These are phyloP conservation scores for Chlamydomonas applanata DNA, from an alignment of 139 green algal species.

Conservation along the genomic window DNA sequence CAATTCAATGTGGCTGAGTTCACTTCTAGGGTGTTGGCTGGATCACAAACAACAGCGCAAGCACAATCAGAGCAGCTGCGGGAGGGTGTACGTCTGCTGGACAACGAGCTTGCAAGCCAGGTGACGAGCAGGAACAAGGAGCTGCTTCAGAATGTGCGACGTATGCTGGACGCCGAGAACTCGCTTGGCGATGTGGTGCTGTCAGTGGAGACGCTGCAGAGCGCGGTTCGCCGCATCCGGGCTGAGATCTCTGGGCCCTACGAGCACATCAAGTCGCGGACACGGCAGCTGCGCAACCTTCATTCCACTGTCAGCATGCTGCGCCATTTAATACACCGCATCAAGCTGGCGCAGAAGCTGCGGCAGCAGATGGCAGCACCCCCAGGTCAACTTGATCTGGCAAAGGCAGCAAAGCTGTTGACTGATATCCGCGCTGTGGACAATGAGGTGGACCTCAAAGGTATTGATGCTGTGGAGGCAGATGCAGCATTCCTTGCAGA, in stretches of 20 bases:
- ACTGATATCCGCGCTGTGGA: slow-evolving; percentile 61
- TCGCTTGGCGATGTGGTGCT: slow-evolving; percentile 58
- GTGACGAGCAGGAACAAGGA: slow-evolving; percentile 54
- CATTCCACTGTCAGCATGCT: slow-evolving; percentile 65
- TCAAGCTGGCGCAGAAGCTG: slow-evolving; percentile 61
- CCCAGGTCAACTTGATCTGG: slow-evolving; percentile 61
- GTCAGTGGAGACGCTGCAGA: slow-evolving; percentile 64
- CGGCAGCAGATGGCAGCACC: slow-evolving; percentile 35
- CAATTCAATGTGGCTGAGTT: slow-evolving; percentile 74
- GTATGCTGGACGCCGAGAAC: slow-evolving; percentile 57
- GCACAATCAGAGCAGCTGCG: slow-evolving; percentile 63
- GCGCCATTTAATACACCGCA: slow-evolving; percentile 54
- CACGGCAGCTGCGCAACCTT: slow-evolving; percentile 56
- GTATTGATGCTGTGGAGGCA: slow-evolving; percentile 53
- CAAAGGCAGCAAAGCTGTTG: slow-evolving; percentile 82
- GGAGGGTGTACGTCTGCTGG: slow-evolving; percentile 56
- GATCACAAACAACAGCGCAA: slow-evolving; percentile 61
- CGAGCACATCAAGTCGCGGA: slow-evolving; percentile 40
- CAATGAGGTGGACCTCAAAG: slow-evolving; percentile 55
- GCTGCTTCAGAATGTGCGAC: slow-evolving; percentile 43
- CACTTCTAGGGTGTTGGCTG: slow-evolving; percentile 57
- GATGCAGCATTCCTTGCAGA: slow-evolving; percentile 61
- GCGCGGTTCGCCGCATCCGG: slow-evolving; percentile 57
- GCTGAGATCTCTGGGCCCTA: slow-evolving; percentile 68
- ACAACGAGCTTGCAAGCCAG: slow-evolving; percentile 42